phyloP scores from a whole-genome alignment of 306 rosid species.

The Pyrus betulifolia region DNA sequence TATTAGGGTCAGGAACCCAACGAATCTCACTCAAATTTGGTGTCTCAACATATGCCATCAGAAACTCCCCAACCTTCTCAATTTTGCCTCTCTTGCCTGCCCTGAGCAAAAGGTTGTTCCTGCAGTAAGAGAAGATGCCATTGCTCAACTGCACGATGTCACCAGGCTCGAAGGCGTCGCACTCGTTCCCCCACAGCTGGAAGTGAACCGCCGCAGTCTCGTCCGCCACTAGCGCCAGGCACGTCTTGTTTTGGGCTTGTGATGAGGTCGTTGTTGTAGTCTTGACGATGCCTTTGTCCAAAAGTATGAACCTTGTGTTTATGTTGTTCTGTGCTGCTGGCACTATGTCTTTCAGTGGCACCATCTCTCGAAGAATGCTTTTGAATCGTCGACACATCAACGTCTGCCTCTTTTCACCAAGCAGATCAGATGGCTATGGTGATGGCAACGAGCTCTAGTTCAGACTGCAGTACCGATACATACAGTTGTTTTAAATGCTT shows the following conservation, averaged over 20 bases:
- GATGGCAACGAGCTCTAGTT: not conserved
- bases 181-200: slow-evolving; percentile 82
- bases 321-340: slow-evolving; percentile 86
- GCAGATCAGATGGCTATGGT: not conserved
- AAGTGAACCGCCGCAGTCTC: slow-evolving; percentile 70
- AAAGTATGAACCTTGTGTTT: slow-evolving; percentile 48
- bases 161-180: slow-evolving; percentile 43
- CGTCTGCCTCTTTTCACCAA: not conserved
- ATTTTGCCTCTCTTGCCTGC: slow-evolving; percentile 76
- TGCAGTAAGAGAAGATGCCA: slow-evolving; percentile 59
- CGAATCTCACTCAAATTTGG: slow-evolving; percentile 84
- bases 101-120: slow-evolving; percentile 45
- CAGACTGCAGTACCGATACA: not conserved
- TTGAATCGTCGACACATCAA: not conserved
- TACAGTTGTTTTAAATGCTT: not conserved
- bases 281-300: slow-evolving; percentile 51
- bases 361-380: slow-evolving; percentile 15
- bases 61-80: slow-evolving; percentile 63
- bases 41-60: slow-evolving; percentile 57
- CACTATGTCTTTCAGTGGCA: slow-evolving; percentile 50
- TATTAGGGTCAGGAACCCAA: slow-evolving; percentile 48
- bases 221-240: slow-evolving; percentile 58
- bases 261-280: not conserved
- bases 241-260: slow-evolving; percentile 50
- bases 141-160: slow-evolving; percentile 34